Base-by-base conservation (phyloP, 2,329 filamentous ascomycete species). In the Clarireedia monteithiana region DNA sequence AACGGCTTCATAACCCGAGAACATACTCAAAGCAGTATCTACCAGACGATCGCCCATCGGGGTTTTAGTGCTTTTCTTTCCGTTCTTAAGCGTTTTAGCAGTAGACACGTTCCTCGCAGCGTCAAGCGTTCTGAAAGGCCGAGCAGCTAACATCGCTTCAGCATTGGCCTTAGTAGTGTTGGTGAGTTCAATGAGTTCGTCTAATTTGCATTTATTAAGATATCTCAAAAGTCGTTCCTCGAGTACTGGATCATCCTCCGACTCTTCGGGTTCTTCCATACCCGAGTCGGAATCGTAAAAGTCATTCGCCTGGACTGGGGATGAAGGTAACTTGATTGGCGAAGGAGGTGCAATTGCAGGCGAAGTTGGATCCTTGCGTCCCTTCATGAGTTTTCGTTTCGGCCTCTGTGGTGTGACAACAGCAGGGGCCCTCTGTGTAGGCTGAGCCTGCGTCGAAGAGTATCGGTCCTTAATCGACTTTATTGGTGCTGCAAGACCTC, bases 101-200 rank as follows among this genome's bases (percentile, higher is more conserved):
- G 79, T 70, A 30, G 83, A 81, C 23, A 96, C 82, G 9, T 75
- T 76, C 50, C 84, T 80, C 6, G 92, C 84, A 15, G 83, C 79
- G 12, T 81, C 76, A 5, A 96, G 72, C 46, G 73, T 77, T 4
- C 68, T 69, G 68, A 95, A 97, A 0, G 92, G 92, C 9, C 89
- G 84, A 59, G 88, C 79, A 1, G 82, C 80, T 10, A 95, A 74
- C 55, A 97, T 79, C 14, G 82, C 72, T 45, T 85, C 77, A 1
- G 91, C 84, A 48, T 85, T 78, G 5, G 84, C 81, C 62, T 86
- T 80, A 38, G 86, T 85, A 58, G 88, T 83, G 34, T 84, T 85
- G 0, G 89, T 89, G 59, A 96, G 85, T 63, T 95, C 91, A 1
- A 87, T 82, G 44, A 99, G 80, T 56, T 92, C 89, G 38, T 85